phyloP scores from a whole-genome alignment of 305 asterid genomes.

The Andrographis paniculata region DNA sequence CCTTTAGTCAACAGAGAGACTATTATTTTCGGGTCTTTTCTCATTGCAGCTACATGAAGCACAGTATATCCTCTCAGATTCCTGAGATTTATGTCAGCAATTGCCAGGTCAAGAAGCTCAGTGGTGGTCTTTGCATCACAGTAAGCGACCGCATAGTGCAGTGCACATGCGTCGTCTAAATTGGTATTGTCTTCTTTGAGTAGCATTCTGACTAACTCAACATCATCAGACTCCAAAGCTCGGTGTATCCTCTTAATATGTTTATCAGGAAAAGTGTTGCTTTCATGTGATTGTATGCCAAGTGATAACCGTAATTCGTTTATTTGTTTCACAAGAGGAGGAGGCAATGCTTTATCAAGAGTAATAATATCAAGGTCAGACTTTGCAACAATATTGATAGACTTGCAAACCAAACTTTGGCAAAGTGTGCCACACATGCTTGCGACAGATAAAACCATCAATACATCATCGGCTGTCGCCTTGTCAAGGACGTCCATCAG shows the following conservation, averaged over 20 bases:
- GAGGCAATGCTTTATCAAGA: constrained; percentile 72
- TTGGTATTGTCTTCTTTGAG: constrained; percentile 78
- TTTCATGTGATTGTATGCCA: constrained; percentile 42
- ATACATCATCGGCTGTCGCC: constrained; percentile 66
- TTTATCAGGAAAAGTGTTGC: constrained; percentile 49
- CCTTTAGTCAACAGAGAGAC: constrained; percentile 90
- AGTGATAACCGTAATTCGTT: constrained; percentile 44
- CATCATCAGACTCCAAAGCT: constrained; percentile 93
- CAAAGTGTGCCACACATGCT: constrained; percentile 50
- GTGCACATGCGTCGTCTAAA: constrained; percentile 79
- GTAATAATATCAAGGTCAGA: constrained; percentile 76
- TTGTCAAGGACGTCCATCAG: constrained; percentile 65
- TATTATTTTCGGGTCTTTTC: constrained; percentile 85
- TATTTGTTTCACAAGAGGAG: constrained; percentile 52
- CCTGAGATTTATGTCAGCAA: constrained; percentile 76
- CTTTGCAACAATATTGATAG: constrained; percentile 61
- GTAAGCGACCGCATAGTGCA: constrained; percentile 92
- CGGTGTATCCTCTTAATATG: constrained; percentile 86
- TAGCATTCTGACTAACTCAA: constrained; percentile 81
- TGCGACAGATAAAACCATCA: constrained; percentile 65
- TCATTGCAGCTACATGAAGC: constrained; percentile 88
- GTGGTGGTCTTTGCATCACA: constrained; percentile 86
- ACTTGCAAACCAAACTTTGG: constrained; percentile 45
- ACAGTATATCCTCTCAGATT: constrained; percentile 82
- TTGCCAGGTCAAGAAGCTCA: constrained; percentile 82